A percentile compares a stretch with the other conserved stretches of the same genome.
These are phyloP conservation scores for Crassisporium funariophilum DNA, from an alignment of 768 basidiomycete species.

Conservation along the genomic window DNA sequence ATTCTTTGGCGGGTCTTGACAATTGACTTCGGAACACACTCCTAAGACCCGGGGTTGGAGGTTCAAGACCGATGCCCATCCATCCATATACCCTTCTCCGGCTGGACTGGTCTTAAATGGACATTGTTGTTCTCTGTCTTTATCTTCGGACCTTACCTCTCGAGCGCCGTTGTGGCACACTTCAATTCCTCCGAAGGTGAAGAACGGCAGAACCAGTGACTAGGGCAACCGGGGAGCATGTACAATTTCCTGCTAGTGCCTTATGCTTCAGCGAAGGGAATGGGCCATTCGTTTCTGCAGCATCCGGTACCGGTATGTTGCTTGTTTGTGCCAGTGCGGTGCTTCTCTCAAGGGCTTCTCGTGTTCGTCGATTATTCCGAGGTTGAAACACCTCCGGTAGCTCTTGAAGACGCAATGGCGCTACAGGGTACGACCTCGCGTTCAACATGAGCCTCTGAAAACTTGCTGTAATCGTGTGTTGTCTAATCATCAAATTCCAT, in stretches of 20 bases:
- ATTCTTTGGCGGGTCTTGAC: background rate
- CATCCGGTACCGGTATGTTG: slow-evolving; percentile 13
- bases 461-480: slow-evolving; percentile 27
- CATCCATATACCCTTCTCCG: slow-evolving; percentile 9
- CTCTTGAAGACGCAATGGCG: slow-evolving; percentile 17
- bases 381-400: slow-evolving; percentile 18
- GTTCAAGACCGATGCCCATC: background rate
- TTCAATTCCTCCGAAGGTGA: slow-evolving; percentile 8
- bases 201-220: slow-evolving; percentile 6
- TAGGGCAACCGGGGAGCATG: slow-evolving; percentile 11
- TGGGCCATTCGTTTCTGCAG: background rate
- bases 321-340: slow-evolving; percentile 3
- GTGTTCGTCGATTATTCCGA: slow-evolving; percentile 23
- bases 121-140: slow-evolving; percentile 21
- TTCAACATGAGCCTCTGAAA: slow-evolving; percentile 26
- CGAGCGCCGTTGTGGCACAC: too few species aligned
- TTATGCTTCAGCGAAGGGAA: slow-evolving; percentile 5
- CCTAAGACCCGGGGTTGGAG: slow-evolving; percentile 3
- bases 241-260: slow-evolving; percentile 8
- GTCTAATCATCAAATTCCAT: slow-evolving; percentile 28
- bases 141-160: slow-evolving; percentile 22
- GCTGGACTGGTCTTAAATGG: slow-evolving; percentile 15
- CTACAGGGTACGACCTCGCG: slow-evolving; percentile 21
- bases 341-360: slow-evolving; percentile 16
- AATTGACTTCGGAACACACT: slow-evolving; percentile 6